Evolutionary conservation across 176 grass and related monocot genomes (phyloP), one percentile per base, ranked within the genome.

Genomic region (Microstegium vimineum): DNA sequence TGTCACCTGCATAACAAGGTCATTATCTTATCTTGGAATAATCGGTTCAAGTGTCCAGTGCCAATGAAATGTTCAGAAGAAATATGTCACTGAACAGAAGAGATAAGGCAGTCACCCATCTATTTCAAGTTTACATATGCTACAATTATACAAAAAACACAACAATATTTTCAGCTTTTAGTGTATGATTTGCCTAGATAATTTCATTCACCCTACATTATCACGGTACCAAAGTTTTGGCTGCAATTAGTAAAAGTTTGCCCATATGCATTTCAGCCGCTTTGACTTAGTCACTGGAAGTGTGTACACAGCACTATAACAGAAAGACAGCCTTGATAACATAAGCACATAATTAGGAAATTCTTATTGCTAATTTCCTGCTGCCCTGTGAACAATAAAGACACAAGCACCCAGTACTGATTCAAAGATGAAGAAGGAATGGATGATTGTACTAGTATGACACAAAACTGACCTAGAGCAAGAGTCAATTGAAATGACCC

Each of bases 401-500:
- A 81, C 5, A 41, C 42, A 77, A 71, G 30, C 31, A 62, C 46
- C 43, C 28, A 46, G 40, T 8, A 69, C 3, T 38, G 17, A 69
- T 62, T 52, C 7, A 4, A 46, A 89, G 40, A 27, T 41, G 11
- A 51, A 65, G 34, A 34, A n/a, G 56, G 56, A 60, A 26, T 60
- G 10, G 23, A 64, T 4, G 11, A 2, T 64, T 60, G 71, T 45
- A 56, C 22, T 69, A 62, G 20, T 18, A 74, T 42, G 23, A 62
- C 74, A 33, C 69, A 25, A 70, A 68, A 78, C 78, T 90, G 49
- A 98, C 89, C 95, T 35, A 95, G 91, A 86, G 92, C 93, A 74
- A 99, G 96, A 78, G 96, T 90, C 81, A 95, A 85, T 62, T 95
- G 93, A 90, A 93, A 99, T 75, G 91, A 91, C 32, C 93, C 91